Evolutionary conservation across 129 eudicot genomes (phyloP), one percentile per base, ranked within the genome.

Genomic region (Smallanthus sonchifolius): DNA sequence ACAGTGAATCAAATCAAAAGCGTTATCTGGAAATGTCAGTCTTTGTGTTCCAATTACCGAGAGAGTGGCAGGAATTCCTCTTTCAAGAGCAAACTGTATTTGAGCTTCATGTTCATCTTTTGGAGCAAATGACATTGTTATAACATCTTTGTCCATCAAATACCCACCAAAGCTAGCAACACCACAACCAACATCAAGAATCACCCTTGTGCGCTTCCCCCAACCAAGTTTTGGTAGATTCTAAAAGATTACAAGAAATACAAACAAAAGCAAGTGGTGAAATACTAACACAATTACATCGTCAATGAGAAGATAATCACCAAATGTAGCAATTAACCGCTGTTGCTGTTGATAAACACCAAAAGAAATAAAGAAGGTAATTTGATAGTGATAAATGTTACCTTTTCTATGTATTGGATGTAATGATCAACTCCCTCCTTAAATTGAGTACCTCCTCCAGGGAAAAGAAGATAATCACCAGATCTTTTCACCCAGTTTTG

Each of bases 151-250:
- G 69, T 91, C 99, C 83, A 95, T 80, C 77, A 95, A 89, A 84
- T 86, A 76, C 17, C 99, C 99, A 72, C 99, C 99, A 84, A 95
- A 95, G 82, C 99, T 95, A 75, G 99, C 99, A 85, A 95, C 99
- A 55, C 99, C 99, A 76, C 99, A 95, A 75, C 99, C 99, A 77
- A 95, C 99, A 81, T 95, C 99, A 73, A 95, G 82, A 72, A 95
- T 79, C 69, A 95, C 97, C 77, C 99, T 82, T 39, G 89, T 91
- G 72, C 77, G 91, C 83, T 91, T 89, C 47, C 97, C 99, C 97
- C 97, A 95, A 62, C 86, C 91, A 51, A 95, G 81, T 15, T n/a
- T 77, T 67, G 99, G 97, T 54, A 95, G 78, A 57, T 89, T 86
- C 99, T 95, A 86, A 38, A 75, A 47, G 10, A 69, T 52, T 47